Evolutionary conservation across 441 rosid species (phyloP).

Genomic region (Eruca vesicaria): DNA sequence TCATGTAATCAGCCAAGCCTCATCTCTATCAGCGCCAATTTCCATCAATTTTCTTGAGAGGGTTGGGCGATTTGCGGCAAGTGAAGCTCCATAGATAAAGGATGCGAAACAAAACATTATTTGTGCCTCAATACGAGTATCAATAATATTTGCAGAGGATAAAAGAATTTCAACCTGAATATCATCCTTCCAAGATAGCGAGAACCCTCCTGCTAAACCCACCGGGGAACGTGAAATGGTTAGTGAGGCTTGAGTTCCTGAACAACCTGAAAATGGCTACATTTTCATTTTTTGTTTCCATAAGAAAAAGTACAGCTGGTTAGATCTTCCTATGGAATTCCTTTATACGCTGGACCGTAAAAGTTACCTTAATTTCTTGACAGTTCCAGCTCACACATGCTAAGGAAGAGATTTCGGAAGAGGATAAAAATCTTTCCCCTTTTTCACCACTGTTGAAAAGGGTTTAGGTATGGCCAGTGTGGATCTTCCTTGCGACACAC

Average conservation of each 20-base stretch:
- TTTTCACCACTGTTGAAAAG: too few species aligned
- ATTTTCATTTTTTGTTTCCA: too few species aligned
- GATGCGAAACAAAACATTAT: not conserved
- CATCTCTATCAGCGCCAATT: not conserved
- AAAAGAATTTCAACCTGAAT: not conserved
- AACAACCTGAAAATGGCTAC: not conserved
- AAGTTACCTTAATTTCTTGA: too few species aligned
- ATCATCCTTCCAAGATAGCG: not conserved
- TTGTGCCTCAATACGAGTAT: not conserved
- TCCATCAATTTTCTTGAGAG: too few species aligned
- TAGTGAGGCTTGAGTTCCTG: not conserved
- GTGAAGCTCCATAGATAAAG: not conserved
- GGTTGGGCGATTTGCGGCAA: not conserved
- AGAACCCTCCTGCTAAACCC: not conserved
- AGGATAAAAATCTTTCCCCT: too few species aligned
- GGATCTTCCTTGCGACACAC: too few species aligned
- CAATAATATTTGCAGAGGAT: not conserved
- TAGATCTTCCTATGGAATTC: too few species aligned
- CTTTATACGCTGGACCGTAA: too few species aligned
- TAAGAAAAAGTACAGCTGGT: too few species aligned
- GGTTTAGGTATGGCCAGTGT: too few species aligned
- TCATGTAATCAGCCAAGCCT: not conserved
- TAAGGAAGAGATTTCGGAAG: too few species aligned
- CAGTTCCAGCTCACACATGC: too few species aligned
- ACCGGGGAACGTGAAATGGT: not conserved